A percentile compares a stretch with the other conserved stretches of the same genome.
These are phyloP conservation scores for Theileria equi DNA, from an alignment of 169 alveolate species.

Conservation along the genomic window DNA sequence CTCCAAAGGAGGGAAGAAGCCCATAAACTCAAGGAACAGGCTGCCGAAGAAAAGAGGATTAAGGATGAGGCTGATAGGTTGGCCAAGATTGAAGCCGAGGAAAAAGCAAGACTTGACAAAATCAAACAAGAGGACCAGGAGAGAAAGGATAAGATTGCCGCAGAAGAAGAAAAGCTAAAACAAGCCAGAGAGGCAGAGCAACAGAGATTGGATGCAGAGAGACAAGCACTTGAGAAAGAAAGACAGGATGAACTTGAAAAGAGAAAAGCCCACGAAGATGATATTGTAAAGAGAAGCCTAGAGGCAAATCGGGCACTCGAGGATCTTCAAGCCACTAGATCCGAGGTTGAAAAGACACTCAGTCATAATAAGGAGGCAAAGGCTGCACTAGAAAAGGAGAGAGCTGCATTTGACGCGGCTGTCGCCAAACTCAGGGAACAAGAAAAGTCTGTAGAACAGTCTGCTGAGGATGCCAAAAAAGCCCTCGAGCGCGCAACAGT, in stretches of 20 bases:
- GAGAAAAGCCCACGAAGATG: slow-evolving; percentile 8
- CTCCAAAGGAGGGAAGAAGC: slow-evolving; percentile 1
- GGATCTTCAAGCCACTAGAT: slow-evolving; percentile 27
- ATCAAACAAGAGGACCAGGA: slow-evolving; percentile 2
- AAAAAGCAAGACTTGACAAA: background rate
- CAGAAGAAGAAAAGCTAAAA: background rate
- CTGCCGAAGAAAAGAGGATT: slow-evolving; percentile 8
- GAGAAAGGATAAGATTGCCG: background rate
- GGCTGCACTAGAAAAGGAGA: slow-evolving; percentile 35
- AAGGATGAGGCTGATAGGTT: background rate
- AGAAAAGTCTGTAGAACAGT: slow-evolving; percentile 13
- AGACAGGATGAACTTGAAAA: background rate
- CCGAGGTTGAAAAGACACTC: slow-evolving; percentile 20
- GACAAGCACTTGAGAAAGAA: background rate
- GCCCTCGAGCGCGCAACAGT: slow-evolving; percentile 22
- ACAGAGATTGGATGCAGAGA: slow-evolving; percentile 6
- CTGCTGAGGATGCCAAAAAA: slow-evolving; percentile 13
- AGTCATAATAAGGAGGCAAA: slow-evolving; percentile 29
- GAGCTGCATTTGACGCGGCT: slow-evolving; percentile 26
- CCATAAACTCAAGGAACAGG: background rate
- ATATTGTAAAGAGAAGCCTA: background rate
- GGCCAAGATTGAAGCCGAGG: background rate
- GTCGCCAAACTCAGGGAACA: slow-evolving; percentile 28
- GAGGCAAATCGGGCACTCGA: slow-evolving; percentile 32
- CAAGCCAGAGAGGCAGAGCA: slow-evolving; percentile 8